Conservation (phyloP, 169 alveolate species). For the Eimeria necatrix region DNA sequence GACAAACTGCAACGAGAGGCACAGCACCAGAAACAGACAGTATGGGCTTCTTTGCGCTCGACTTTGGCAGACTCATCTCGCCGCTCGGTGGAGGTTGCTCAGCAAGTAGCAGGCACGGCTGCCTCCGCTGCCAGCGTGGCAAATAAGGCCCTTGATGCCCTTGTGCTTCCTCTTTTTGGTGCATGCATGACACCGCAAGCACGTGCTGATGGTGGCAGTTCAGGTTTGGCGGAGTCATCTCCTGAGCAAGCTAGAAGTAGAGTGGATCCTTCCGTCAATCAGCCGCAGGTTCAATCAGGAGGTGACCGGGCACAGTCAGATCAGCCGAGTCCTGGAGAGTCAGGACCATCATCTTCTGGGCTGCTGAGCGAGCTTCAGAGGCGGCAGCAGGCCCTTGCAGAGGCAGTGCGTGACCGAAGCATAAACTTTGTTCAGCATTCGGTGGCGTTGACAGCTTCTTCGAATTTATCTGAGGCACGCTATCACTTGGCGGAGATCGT, state of each 20-base stretch:
- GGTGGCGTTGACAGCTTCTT: conserved; percentile 46
- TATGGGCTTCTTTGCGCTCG: conserved; percentile 29
- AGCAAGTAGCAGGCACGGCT: conserved; percentile 51
- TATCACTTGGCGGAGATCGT: conserved; percentile 66
- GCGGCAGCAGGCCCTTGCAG: conserved; percentile 64
- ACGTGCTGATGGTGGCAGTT: not conserved
- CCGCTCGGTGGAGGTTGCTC: conserved; percentile 50
- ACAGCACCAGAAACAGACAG: conserved; percentile 33
- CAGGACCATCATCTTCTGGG: not conserved
- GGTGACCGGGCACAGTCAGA: not conserved
- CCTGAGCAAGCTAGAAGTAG: not conserved
- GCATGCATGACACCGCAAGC: not conserved
- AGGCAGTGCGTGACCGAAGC: conserved; percentile 54
- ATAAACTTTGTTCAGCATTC: conserved; percentile 59
- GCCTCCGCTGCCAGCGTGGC: conserved; percentile 31
- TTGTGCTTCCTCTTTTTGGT: conserved; percentile 34
- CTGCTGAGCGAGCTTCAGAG: conserved; percentile 50
- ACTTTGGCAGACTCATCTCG: conserved; percentile 6
- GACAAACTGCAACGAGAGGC: not conserved
- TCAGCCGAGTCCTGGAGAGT: not conserved
- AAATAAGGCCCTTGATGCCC: conserved; percentile 5
- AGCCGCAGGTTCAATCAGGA: not conserved
- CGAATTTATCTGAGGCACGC: conserved; percentile 59
- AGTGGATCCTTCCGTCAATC: not conserved
- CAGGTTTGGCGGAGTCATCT: not conserved